A percentile compares a stretch with the other conserved stretches of the same genome.
Evolutionary conservation across 495 filamentous ascomycete species (phyloP).

Genomic region (Daldinia bambusicola): DNA sequence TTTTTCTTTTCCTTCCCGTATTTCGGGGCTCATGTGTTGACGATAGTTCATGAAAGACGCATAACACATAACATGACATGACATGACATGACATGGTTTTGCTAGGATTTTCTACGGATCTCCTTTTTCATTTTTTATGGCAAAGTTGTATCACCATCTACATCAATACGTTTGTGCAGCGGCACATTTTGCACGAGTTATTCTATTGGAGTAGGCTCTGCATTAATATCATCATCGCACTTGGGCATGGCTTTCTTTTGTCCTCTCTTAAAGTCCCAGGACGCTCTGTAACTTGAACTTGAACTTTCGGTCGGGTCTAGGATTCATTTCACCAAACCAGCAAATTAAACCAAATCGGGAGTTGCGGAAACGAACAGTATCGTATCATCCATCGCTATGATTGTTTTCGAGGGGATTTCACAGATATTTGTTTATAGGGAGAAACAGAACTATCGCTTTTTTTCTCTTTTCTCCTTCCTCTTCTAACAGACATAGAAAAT

Average conservation of each 20-base stretch:
- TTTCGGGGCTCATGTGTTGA: constrained; percentile 17
- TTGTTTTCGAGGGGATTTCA: constrained; percentile 19
- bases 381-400: constrained; percentile 20
- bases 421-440: constrained; percentile 25
- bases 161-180: constrained; percentile 22
- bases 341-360: constrained; percentile 5
- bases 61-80: constrained; percentile 10
- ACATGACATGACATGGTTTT: constrained; percentile 8
- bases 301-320: constrained; percentile 5
- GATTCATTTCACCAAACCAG: background rate
- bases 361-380: constrained; percentile 26
- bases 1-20: background rate
- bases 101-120: constrained; percentile 12
- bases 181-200: constrained; percentile 25
- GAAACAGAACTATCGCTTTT: constrained; percentile 41
- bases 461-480: constrained; percentile 4
- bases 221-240: constrained; percentile 14
- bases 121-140: constrained; percentile 21
- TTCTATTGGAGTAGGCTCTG: constrained; percentile 12
- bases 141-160: constrained; percentile 43
- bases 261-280: constrained; percentile 30
- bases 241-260: constrained; percentile 22
- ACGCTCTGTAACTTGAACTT: constrained; percentile 15
- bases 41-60: constrained; percentile 13
- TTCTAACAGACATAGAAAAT: constrained; percentile 31